phyloP scores from a whole-genome alignment of 2,329 filamentous ascomycete genomes.

The Ceratocystis variospora region DNA sequence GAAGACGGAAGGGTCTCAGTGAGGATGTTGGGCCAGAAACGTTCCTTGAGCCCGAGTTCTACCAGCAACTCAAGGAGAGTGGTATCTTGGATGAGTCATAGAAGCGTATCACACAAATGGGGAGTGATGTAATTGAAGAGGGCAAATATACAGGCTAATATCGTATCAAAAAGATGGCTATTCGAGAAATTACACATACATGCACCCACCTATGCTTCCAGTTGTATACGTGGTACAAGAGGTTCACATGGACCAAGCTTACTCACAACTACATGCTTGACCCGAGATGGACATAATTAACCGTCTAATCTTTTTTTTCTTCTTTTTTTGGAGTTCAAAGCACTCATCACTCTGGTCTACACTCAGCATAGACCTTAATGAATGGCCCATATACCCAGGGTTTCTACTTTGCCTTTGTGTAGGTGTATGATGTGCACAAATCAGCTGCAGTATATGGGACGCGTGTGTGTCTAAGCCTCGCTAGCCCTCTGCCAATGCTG shows the following conservation, averaged over 20 bases:
- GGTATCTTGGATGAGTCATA: constrained; percentile 57
- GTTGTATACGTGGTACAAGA: background rate
- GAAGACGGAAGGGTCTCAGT: constrained; percentile 79
- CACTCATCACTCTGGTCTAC: background rate
- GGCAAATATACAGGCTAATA: background rate
- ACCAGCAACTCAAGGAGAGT: constrained; percentile 74
- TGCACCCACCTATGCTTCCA: background rate
- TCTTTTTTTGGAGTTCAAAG: background rate
- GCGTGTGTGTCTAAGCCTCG: too few relatives aligned
- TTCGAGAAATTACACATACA: background rate
- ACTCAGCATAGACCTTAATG: background rate
- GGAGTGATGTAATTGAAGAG: background rate
- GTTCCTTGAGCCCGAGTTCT: constrained; percentile 90
- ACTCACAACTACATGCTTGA: background rate
- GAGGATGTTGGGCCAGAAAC: constrained; percentile 94
- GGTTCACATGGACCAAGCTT: too few relatives aligned
- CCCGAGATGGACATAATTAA: background rate
- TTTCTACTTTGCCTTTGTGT: background rate
- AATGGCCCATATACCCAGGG: background rate
- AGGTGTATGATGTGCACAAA: background rate
- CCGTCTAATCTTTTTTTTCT: background rate
- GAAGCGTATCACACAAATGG: background rate
- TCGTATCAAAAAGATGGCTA: background rate
- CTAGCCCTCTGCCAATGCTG: too few relatives aligned
- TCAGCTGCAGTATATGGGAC: background rate